Conservation (phyloP, 2,329 filamentous ascomycete genomes). For the Chalaropsis thielavioides region DNA sequence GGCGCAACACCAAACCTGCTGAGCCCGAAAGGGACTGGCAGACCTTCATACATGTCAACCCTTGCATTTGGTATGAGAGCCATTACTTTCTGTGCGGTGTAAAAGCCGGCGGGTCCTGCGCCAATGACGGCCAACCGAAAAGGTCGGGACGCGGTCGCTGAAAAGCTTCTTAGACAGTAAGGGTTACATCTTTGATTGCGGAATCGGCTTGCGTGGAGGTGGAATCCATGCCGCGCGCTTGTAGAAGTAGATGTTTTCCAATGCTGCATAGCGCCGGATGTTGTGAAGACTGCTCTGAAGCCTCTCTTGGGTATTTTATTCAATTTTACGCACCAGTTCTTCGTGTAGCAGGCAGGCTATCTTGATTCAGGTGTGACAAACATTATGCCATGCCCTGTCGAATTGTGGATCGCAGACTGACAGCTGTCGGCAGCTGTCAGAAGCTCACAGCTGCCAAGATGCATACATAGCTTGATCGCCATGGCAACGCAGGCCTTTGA, state of each 20-base stretch:
- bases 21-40: constrained; percentile 85
- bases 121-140: constrained; percentile 79
- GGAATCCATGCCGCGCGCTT: not conserved
- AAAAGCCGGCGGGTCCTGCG: constrained; percentile 92
- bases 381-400: too few relatives aligned
- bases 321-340: not conserved
- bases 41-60: constrained; percentile 90
- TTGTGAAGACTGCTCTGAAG: not conserved
- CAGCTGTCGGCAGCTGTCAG: not conserved
- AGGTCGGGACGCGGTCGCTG: constrained; percentile 30
- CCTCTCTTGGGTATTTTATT: not conserved
- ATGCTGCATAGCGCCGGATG: not conserved
- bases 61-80: constrained; percentile 54
- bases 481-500: not conserved
- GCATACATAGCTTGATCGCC: not conserved
- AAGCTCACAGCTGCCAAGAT: not conserved
- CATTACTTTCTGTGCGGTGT: constrained; percentile 77
- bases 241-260: not conserved
- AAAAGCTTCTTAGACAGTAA: not conserved
- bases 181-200: not conserved
- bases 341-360: not conserved
- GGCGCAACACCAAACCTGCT: constrained; percentile 94
- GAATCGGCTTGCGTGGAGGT: not conserved
- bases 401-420: not conserved
- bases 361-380: not conserved